phyloP scores from a whole-genome alignment of 257 asterid genomes.

The Coffea canephora region DNA sequence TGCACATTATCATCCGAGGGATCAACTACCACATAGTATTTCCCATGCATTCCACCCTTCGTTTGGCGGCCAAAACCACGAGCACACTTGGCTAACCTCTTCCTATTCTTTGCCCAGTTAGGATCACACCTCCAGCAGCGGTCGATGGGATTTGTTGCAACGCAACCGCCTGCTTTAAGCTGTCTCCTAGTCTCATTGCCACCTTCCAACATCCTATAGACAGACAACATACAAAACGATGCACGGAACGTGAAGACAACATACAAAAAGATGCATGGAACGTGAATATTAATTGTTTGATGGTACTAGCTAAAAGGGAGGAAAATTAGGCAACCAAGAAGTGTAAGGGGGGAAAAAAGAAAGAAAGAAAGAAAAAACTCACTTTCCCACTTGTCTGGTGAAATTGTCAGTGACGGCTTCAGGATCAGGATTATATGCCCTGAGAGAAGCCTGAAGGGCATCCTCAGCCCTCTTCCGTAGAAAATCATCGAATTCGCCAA shows the following conservation, averaged over 20 bases:
- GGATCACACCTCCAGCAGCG: conserved; percentile 64
- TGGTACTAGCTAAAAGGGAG: neutral
- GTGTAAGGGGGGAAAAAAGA: too few species aligned
- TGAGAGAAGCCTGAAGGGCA: conserved; percentile 44
- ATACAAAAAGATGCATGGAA: neutral
- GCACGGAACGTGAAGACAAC: neutral
- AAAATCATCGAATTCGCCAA: conserved; percentile 49
- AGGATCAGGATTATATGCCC: conserved; percentile 58
- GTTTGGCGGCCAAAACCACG: conserved; percentile 56
- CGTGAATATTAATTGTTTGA: neutral
- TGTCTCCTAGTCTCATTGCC: conserved; percentile 37
- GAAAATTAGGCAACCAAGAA: neutral
- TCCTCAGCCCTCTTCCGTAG: conserved; percentile 39
- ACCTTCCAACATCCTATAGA: conserved; percentile 30
- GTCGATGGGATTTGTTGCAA: conserved; percentile 68
- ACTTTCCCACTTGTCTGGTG: conserved; percentile 63
- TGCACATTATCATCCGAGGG: neutral
- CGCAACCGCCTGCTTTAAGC: conserved; percentile 30
- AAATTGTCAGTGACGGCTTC: conserved; percentile 44
- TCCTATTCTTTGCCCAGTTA: conserved; percentile 55
- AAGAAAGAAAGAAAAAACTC: conserved; percentile 3
- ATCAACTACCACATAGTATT: conserved; percentile 31
- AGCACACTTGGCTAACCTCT: conserved; percentile 53
- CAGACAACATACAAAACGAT: neutral
- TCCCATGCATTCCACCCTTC: conserved; percentile 48